Base-by-base conservation (phyloP, 2,329 filamentous ascomycete genomes). In the Cladophialophora exuberans region DNA sequence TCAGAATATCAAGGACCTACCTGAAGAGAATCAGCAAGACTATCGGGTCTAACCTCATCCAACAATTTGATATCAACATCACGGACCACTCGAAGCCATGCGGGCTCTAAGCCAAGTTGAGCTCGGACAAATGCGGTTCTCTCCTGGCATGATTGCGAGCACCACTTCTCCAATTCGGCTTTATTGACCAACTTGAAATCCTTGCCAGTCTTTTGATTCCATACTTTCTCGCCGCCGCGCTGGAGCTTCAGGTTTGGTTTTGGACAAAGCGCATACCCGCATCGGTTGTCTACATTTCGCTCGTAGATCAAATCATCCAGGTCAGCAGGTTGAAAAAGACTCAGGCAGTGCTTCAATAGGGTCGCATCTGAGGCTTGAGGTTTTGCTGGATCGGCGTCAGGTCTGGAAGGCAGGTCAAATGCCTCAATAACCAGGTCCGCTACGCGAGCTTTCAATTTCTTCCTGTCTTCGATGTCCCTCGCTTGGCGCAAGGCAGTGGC, bases 291-390 rank as follows among this genome's bases (percentile, higher is more conserved):
- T 62, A 90, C 87, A 70, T 96, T 95, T 66, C 94, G 88, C 76
- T 99, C 94, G 61, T 88, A 82, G 57, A 97, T 85, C 45, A 97
- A 77, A 61, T 89, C 88, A 67, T 96, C 90, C 75, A 95, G 96
- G 75, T 99, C 93, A 49, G 82, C 80, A 1, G 92, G 90, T 69
- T 93, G 89, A 73, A 97, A 97, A 38, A 84, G 79, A 7, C 80
- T 75, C 20, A 97, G 75, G 30, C 83, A 80, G 3, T 76, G 67
- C 64, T 86, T 85, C 73, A 97, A 91, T 50, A 76, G 74, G 33
- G 73, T 69, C 1, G 79, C 79, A 68, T 96, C 90, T 26, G 79
- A 69, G 1, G 79, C 66, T 5, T 83, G 78, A 2, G 83, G 83
- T 2, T 73, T 69, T 15, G 74, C 74, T 23, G 82, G 74, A 64